These are phyloP conservation scores for Penicillium canariense DNA, from an alignment of 495 filamentous ascomycete species.

Conservation along the genomic window DNA sequence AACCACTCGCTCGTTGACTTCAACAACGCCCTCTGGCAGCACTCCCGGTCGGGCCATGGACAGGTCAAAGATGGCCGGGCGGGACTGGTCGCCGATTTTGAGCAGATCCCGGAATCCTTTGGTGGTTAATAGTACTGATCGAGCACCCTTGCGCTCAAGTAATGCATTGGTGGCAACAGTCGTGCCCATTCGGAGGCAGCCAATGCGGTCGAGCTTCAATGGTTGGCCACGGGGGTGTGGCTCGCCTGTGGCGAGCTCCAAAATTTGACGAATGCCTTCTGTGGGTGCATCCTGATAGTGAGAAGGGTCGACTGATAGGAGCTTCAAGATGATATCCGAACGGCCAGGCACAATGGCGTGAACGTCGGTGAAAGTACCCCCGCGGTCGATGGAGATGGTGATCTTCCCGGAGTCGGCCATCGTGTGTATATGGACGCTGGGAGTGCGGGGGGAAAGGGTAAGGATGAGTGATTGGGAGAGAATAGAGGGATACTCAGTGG, in stretches of 20 bases:
- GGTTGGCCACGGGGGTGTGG: slow-evolving; percentile 78
- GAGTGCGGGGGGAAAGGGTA: not conserved
- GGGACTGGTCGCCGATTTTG: slow-evolving; percentile 80
- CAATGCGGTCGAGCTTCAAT: slow-evolving; percentile 78
- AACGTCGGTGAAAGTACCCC: slow-evolving; percentile 66
- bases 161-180: slow-evolving; percentile 91
- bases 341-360: slow-evolving; percentile 52
- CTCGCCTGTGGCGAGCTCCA: slow-evolving; percentile 73
- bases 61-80: slow-evolving; percentile 81
- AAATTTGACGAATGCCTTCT: slow-evolving; percentile 86
- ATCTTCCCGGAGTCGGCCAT: slow-evolving; percentile 39
- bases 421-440: not conserved
- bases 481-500: not conserved
- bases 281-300: slow-evolving; percentile 89
- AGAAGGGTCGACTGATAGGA: slow-evolving; percentile 84
- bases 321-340: slow-evolving; percentile 79
- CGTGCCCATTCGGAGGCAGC: slow-evolving; percentile 85
- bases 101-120: slow-evolving; percentile 92
- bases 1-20: slow-evolving; percentile 73
- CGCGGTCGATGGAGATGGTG: slow-evolving; percentile 51
- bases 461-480: not conserved
- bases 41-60: slow-evolving; percentile 78
- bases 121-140: slow-evolving; percentile 86
- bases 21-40: slow-evolving; percentile 71
- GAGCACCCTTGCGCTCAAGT: slow-evolving; percentile 90